Evolutionary conservation across 164 flowering plant species (phyloP), one percentile per base, ranked within the genome.

Genomic region (Vitis vinifera): DNA sequence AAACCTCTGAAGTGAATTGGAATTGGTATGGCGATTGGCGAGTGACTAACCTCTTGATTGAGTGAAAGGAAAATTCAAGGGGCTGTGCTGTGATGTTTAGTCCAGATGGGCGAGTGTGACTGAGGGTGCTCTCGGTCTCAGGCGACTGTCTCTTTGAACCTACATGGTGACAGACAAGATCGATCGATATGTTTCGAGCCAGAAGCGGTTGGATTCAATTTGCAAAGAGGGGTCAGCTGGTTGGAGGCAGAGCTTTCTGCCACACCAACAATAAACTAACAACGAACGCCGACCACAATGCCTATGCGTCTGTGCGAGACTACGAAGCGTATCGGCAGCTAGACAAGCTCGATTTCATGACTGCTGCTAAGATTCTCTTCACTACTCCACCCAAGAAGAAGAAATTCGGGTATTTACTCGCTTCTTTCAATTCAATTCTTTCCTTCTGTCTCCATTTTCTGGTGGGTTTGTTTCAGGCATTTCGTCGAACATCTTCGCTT

Each of bases 291-390:
- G 50, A 8, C 12, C 29, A 55, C 51, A 68, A 71, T 51, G 55
- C 9, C 6, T 73, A 69, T 31, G 68, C 75, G 3, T 68, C 53
- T 29, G 11, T 58, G 49, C 66, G 72, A 58, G 56, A 52, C 2
- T 71, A 77, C 52, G 74, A 86, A 8, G 73, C 77, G 12, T 86
- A 88, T 73, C 73, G 72, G 17, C 80, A 88, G 68, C 82, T 94
- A n/a, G 82, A 89, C n/a, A 92, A 94, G 3, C 90, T 94, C 52
- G 91, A 92, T 61, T 88, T 90, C 81, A 75, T 73, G 85, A 90
- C 89, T 19, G 92, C 96, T 11, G 86, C 93, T 8, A 87, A 89
- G 77, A 91, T 94, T 17, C 87, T 90, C 69, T 91, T 89, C 81
- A 71, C 88, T 4, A 66, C 70, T 8, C 88, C 92, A 50, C 82